phyloP scores from a whole-genome alignment of 208 protist species.

The Acanthamoeba culbertsoni region DNA sequence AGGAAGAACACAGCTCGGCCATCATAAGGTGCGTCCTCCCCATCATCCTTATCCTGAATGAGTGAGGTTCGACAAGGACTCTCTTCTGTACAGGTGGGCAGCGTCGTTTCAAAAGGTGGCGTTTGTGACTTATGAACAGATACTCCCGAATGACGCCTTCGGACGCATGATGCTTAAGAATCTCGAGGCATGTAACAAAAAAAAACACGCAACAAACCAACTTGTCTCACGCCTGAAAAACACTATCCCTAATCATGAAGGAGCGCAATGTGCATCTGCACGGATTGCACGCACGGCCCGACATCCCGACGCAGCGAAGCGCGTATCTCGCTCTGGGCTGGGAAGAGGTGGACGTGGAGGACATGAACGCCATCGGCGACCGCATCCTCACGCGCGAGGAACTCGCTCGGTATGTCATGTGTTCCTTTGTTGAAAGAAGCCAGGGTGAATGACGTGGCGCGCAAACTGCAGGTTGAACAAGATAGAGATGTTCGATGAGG shows the following conservation, averaged over 20 bases:
- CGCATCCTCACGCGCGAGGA: background rate
- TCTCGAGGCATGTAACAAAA: background rate
- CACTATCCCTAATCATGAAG: background rate
- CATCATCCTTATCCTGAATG: no score
- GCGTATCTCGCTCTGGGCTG: background rate
- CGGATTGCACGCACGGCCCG: background rate
- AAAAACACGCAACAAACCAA: no score
- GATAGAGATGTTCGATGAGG: conserved; percentile 34
- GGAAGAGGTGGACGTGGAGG: background rate
- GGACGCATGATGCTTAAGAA: conserved; percentile 37
- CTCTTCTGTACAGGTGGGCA: conserved; percentile 9
- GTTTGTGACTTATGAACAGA: conserved; percentile 60
- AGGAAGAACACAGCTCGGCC: background rate
- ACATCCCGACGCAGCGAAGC: background rate
- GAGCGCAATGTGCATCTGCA: background rate
- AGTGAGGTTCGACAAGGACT: background rate
- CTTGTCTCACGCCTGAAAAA: background rate
- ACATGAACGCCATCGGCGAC: conserved; percentile 21
- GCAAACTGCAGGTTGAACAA: conserved; percentile 4
- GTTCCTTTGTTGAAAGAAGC: no score
- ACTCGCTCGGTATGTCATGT: background rate
- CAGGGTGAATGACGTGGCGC: no score
- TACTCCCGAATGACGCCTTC: conserved; percentile 37
- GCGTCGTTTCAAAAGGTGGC: background rate
- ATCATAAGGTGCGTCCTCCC: background rate